A percentile compares a stretch with the other conserved stretches of the same genome.
These are phyloP conservation scores for Echites panduratus DNA, from an alignment of 257 asterid species.

Conservation along the genomic window DNA sequence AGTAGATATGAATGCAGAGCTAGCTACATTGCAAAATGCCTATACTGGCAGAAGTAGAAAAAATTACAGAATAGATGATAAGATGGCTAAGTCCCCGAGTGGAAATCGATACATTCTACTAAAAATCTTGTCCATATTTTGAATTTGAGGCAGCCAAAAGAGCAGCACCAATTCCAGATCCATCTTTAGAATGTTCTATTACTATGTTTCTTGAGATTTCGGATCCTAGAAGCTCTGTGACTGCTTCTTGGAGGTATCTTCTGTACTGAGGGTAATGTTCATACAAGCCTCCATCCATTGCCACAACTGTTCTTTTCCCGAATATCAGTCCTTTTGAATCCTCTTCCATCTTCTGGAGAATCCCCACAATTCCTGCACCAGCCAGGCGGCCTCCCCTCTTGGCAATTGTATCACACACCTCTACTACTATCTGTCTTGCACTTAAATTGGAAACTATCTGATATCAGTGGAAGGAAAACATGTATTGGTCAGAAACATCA, in stretches of 20 bases:
- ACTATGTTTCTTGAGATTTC: constrained; percentile 45
- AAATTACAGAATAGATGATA: not conserved
- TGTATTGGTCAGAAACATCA: not conserved
- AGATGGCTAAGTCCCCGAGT: not conserved
- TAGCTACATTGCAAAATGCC: not conserved
- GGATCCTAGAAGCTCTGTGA: constrained; percentile 51
- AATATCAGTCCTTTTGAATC: constrained; percentile 48
- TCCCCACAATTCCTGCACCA: constrained; percentile 79
- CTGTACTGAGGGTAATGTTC: constrained; percentile 71
- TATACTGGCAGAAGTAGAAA: not conserved
- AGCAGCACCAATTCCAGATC: constrained; percentile 81
- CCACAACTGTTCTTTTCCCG: constrained; percentile 74
- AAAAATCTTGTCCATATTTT: constrained; percentile 39
- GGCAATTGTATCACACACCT: constrained; percentile 54
- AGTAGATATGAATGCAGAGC: not conserved
- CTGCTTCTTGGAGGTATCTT: constrained; percentile 54
- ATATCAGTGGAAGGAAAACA: not conserved
- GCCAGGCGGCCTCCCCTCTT: constrained; percentile 76
- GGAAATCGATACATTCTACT: constrained; percentile 5
- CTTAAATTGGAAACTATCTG: constrained; percentile 37
- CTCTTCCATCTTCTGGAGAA: constrained; percentile 66
- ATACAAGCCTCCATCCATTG: constrained; percentile 82
- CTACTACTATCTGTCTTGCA: constrained; percentile 43
- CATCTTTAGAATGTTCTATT: constrained; percentile 73
- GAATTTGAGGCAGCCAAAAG: constrained; percentile 83